Conservation (phyloP, 805 yeast species). For the Kluyveromyces lactis region DNA sequence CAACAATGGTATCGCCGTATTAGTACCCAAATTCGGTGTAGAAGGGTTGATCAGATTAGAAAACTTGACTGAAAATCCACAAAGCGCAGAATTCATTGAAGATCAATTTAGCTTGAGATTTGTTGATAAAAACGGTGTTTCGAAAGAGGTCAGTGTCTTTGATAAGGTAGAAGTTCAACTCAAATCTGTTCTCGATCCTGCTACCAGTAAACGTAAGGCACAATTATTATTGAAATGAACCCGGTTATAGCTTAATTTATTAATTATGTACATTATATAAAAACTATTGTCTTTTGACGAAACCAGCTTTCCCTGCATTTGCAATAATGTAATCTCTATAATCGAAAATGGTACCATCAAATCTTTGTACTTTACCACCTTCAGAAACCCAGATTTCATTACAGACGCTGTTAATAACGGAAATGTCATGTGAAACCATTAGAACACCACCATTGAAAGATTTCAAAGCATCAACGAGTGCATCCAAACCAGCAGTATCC, state of each 20-base stretch:
- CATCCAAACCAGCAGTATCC: slow-evolving; percentile 97
- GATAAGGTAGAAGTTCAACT: slow-evolving; percentile 82
- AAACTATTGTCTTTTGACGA: slow-evolving; percentile 69
- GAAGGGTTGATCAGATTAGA: slow-evolving; percentile 87
- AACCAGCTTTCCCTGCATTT: slow-evolving; percentile 77
- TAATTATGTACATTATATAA: background rate
- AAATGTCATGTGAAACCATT: slow-evolving; percentile 97
- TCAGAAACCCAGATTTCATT: slow-evolving; percentile 96
- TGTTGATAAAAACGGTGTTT: slow-evolving; percentile 35
- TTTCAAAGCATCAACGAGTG: slow-evolving; percentile 80
- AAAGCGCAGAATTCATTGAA: slow-evolving; percentile 64
- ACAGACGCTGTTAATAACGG: slow-evolving; percentile 81
- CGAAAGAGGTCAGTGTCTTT: slow-evolving; percentile 58
- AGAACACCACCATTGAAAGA: slow-evolving; percentile 91
- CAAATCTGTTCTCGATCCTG: slow-evolving; percentile 71
- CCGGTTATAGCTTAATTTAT: background rate
- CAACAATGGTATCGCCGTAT: slow-evolving; percentile 87
- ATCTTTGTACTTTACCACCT: slow-evolving; percentile 66
- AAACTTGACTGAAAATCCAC: slow-evolving; percentile 54
- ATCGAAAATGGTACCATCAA: slow-evolving; percentile 75
- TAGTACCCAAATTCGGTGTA: slow-evolving; percentile 93
- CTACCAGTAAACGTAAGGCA: slow-evolving; percentile 89
- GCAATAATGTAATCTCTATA: slow-evolving; percentile 83
- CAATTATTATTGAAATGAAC: slow-evolving; percentile 52
- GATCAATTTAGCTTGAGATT: slow-evolving; percentile 64